Evolutionary conservation across 768 basidiomycete genomes (phyloP), one percentile per base, ranked within the genome.

Genomic region (Russula olivacea): DNA sequence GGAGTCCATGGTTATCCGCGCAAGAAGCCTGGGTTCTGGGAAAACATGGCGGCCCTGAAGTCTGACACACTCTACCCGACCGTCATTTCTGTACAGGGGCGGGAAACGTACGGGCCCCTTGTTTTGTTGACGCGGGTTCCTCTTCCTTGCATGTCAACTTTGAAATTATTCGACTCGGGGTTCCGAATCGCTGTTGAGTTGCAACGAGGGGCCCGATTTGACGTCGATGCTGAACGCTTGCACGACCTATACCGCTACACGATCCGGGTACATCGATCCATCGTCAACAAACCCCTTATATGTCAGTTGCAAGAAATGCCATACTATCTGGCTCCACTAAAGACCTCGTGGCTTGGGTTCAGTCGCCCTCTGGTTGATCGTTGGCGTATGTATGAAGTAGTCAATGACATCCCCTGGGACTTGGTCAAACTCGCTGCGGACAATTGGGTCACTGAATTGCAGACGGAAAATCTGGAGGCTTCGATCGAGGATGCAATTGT

Each of bases 11-110:
- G 76, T 55, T 89, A 91, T 74, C 71, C 74, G 14, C 79, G 81
- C 64, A 87, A 82, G 71, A 72, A 70, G 51, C 83, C 90, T n/a
- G 73, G 77, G 43, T 89, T 93, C 70, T 92, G 91, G 91, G 65
- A 66, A 14, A 81, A 82, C 66, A 71, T 76, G 19, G 67, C 68
- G 21, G 61, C 68, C 55, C 67, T 70, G 61, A 63, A 70, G 19
- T 68, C 64, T n/a, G 64, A 68, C 28, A 70, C 60, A 60, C 77
- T 88, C n/a, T 87, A 83, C 70, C 86, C 88, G 2, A 78, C 79
- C 9, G 72, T 88, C 36, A 74, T 91, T 55, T 71, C 78, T 4
- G 70, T 73, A 12, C 71, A 72, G 12, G 66, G 73, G 21, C 72
- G 70, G 19, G 67, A 74, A 58, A 64, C 74, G n/a, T 80, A 83